Percentiles rank a stretch among this genome's conserved stretches.
Evolutionary conservation across 768 basidiomycete species (phyloP).

Genomic region (Dictyophora rubrovolvata): DNA sequence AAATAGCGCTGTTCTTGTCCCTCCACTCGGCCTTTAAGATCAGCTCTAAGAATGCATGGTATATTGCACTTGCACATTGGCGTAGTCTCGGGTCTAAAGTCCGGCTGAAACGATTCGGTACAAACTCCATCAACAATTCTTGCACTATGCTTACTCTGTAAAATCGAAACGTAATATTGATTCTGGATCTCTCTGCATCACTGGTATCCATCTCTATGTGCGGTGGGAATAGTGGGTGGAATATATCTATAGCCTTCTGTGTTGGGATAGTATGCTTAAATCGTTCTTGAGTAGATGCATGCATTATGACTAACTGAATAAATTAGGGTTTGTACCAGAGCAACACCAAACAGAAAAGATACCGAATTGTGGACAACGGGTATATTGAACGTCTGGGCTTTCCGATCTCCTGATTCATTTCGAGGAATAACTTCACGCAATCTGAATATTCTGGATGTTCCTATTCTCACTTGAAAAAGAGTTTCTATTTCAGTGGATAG

Average conservation of each 20-base stretch:
- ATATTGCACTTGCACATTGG: constrained; percentile 67
- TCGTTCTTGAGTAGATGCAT: constrained; percentile 70
- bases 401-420: constrained; percentile 44
- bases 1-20: constrained; percentile 53
- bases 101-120: constrained; percentile 32
- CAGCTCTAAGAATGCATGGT: constrained; percentile 60
- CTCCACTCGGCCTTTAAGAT: constrained; percentile 61
- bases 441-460: constrained; percentile 60
- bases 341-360: constrained; percentile 14
- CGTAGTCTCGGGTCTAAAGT: constrained; percentile 55
- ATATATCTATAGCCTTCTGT: constrained; percentile 60
- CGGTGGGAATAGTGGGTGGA: constrained; percentile 44
- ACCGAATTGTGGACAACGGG: constrained; percentile 75
- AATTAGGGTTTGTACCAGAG: background rate
- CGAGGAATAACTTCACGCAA: constrained; percentile 68
- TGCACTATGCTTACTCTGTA: constrained; percentile 33
- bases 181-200: constrained; percentile 55
- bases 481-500: background rate
- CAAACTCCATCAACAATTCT: background rate
- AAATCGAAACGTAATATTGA: constrained; percentile 83
- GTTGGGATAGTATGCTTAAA: constrained; percentile 78
- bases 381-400: constrained; percentile 66
- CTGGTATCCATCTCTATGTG: constrained; percentile 10
- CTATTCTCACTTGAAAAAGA: constrained; percentile 23
- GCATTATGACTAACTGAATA: constrained; percentile 66